These are phyloP conservation scores for Syncephalis fuscata DNA, from an alignment of 371 early-diverging fungal species.

Conservation along the genomic window DNA sequence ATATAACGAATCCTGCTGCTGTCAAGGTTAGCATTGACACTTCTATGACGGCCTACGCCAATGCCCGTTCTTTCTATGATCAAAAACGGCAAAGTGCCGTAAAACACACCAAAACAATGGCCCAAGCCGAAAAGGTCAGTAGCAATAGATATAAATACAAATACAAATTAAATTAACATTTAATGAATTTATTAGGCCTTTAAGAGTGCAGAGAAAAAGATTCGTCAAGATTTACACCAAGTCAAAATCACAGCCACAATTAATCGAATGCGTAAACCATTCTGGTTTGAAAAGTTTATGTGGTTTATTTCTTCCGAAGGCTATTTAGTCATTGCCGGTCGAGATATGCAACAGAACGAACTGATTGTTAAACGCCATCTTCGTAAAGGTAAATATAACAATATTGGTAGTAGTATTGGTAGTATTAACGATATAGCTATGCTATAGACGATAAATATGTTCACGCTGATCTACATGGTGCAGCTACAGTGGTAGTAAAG, in stretches of 20 bases:
- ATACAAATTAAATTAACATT: constrained; percentile 1
- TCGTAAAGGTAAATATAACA: constrained; percentile 17
- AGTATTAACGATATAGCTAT: too few relatives aligned
- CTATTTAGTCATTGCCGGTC: constrained; percentile 90
- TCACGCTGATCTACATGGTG: constrained; percentile 94
- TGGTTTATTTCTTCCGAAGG: constrained; percentile 97
- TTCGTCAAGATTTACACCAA: constrained; percentile 58
- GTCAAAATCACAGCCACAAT: constrained; percentile 56
- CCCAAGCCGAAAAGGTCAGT: constrained; percentile 44
- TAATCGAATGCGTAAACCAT: constrained; percentile 75
- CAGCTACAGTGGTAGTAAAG: constrained; percentile 86
- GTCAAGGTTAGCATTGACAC: constrained; percentile 72
- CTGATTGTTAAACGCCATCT: constrained; percentile 82
- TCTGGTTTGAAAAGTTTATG: constrained; percentile 99
- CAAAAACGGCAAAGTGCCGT: constrained; percentile 57
- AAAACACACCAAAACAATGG: constrained; percentile 83
- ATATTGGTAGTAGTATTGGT: too few relatives aligned
- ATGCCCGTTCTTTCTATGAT: constrained; percentile 83
- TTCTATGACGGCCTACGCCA: constrained; percentile 71
- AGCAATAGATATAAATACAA: not conserved
- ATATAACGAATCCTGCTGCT: constrained; percentile 3
- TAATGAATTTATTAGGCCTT: constrained; percentile 31
- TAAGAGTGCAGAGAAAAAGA: constrained; percentile 81
- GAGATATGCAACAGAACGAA: constrained; percentile 96
- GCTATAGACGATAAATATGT: constrained; percentile 74